Evolutionary conservation across 2,329 filamentous ascomycete genomes (phyloP).

Genomic region (Ceratocystiopsis minuta): DNA sequence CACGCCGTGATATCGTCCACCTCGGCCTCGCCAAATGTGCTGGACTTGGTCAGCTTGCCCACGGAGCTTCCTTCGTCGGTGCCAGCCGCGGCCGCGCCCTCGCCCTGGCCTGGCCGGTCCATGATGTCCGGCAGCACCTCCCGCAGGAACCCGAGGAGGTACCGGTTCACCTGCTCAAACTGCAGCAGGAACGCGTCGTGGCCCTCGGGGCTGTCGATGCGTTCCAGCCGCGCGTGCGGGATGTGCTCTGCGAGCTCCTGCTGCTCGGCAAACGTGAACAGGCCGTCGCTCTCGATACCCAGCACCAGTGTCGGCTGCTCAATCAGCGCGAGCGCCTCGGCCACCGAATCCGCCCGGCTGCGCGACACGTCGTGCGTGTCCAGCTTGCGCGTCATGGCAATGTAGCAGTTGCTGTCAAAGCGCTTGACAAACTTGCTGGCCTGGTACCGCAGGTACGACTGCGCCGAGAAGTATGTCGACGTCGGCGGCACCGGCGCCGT

Average conservation of each 20-base stretch:
- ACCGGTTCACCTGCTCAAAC: conserved; percentile 89
- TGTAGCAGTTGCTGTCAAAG: conserved; percentile 98
- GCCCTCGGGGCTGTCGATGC: conserved; percentile 84
- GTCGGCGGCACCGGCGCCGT: conserved; percentile 33
- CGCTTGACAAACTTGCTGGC: conserved; percentile 91
- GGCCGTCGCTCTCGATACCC: conserved; percentile 85
- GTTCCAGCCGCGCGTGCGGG: conserved; percentile 57
- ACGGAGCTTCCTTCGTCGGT: conserved; percentile 28
- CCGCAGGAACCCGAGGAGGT: conserved; percentile 68
- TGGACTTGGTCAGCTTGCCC: conserved; percentile 59
- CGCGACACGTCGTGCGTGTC: conserved; percentile 93
- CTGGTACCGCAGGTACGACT: conserved; percentile 94
- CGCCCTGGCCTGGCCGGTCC: conserved; percentile 24
- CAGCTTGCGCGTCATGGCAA: conserved; percentile 92
- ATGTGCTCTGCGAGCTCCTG: conserved; percentile 75
- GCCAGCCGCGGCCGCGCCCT: background rate
- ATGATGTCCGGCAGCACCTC: conserved; percentile 81
- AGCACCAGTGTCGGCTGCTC: conserved; percentile 80
- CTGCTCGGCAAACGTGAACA: conserved; percentile 96
- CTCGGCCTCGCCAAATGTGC: conserved; percentile 88
- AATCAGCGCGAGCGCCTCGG: conserved; percentile 62
- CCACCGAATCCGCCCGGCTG: conserved; percentile 47
- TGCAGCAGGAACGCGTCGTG: conserved; percentile 94
- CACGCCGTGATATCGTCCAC: conserved; percentile 92
- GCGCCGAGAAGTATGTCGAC: conserved; percentile 90